A percentile compares a stretch with the other conserved stretches of the same genome.
Evolutionary conservation across 2,329 filamentous ascomycete species (phyloP).

Genomic region (Botryosphaeria dothidea): DNA sequence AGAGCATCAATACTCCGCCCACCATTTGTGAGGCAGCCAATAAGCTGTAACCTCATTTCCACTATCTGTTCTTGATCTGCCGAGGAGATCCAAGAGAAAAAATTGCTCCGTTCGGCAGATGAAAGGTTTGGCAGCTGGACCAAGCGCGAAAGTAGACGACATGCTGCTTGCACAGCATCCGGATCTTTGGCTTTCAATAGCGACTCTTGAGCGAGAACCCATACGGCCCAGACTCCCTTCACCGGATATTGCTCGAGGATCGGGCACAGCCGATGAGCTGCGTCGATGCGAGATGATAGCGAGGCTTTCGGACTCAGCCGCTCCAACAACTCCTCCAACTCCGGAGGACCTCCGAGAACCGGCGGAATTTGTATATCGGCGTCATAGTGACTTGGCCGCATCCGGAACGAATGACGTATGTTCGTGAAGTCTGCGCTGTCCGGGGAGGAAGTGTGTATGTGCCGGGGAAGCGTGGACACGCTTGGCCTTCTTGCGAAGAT

Average conservation of each 20-base stretch:
- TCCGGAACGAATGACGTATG: constrained; percentile 10
- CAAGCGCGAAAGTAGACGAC: constrained; percentile 36
- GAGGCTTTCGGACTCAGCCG: constrained; percentile 29
- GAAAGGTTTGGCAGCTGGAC: constrained; percentile 35
- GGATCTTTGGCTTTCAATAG: constrained; percentile 35
- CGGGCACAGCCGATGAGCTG: constrained; percentile 34
- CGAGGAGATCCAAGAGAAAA: constrained; percentile 38
- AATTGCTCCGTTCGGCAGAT: constrained; percentile 37
- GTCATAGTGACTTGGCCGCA: constrained; percentile 4
- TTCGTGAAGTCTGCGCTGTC: constrained; percentile 2
- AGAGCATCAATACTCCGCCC: constrained; percentile 41
- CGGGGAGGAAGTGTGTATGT: constrained; percentile 5
- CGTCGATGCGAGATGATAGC: constrained; percentile 32
- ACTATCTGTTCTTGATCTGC: constrained; percentile 32
- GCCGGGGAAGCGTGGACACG: constrained; percentile 6
- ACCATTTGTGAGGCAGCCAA: constrained; percentile 37
- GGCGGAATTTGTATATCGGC: constrained; percentile 13
- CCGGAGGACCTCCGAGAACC: constrained; percentile 37
- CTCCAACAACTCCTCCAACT: constrained; percentile 33
- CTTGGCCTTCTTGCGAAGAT: constrained; percentile 15
- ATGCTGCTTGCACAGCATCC: constrained; percentile 35
- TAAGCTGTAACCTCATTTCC: constrained; percentile 35
- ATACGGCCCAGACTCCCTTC: constrained; percentile 38
- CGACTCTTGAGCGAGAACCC: constrained; percentile 40
- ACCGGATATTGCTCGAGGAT: constrained; percentile 39